These are phyloP conservation scores for Halenospora varia DNA, from an alignment of 495 filamentous ascomycete genomes.

Conservation along the genomic window DNA sequence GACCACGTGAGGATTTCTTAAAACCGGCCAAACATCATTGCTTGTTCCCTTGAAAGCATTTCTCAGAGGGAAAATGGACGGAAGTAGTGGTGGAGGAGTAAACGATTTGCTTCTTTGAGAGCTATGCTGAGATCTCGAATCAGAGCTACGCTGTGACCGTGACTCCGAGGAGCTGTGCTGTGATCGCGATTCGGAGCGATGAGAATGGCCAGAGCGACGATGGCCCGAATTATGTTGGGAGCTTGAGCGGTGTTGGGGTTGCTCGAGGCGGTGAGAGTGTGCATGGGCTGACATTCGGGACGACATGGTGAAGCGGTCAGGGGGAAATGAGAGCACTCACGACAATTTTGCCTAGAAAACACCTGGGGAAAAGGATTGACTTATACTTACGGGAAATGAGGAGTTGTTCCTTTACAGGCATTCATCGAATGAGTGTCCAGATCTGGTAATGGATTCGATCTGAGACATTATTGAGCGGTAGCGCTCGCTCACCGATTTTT, in stretches of 20 bases:
- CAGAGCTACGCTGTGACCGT: neutral
- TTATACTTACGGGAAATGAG: neutral
- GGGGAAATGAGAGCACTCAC: neutral
- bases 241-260: neutral
- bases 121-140: too few species aligned
- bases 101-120: neutral
- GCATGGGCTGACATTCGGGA: neutral
- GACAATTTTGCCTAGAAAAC: too few species aligned
- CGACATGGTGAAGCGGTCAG: neutral
- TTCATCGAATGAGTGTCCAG: neutral
- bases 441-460: neutral
- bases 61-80: neutral
- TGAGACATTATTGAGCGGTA: neutral
- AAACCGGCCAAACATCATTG: neutral
- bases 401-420: too few species aligned
- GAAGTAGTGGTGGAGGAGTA: neutral
- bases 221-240: neutral
- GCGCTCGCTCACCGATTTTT: too few species aligned
- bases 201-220: neutral
- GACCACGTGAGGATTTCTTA: neutral
- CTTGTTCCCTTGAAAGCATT: neutral
- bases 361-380: neutral
- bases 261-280: neutral
- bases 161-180: neutral
- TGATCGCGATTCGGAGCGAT: neutral